Evolutionary conservation across 1,284 basidiomycete species (phyloP).

Genomic region (Sphagnurus paluster): DNA sequence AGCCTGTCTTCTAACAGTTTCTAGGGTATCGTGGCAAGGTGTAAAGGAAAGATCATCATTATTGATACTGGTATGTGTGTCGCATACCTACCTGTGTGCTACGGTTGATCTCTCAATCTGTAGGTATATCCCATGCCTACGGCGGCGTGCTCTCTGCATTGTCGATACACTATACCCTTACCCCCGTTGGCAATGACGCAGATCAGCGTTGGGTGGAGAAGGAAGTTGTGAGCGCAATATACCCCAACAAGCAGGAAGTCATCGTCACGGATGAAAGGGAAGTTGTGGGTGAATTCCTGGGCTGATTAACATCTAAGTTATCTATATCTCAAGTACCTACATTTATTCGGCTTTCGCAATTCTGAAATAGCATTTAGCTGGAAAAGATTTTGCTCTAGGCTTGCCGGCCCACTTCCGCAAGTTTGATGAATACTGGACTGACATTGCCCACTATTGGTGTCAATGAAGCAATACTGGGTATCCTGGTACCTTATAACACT

Average conservation of each 20-base stretch:
- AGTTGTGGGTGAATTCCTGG: slow-evolving; percentile 49
- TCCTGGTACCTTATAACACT: no score
- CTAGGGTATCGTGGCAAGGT: slow-evolving; percentile 77
- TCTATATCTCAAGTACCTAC: no score
- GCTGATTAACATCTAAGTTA: no score
- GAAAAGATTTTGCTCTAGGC: no score
- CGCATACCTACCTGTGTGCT: slow-evolving; percentile 2
- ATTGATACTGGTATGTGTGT: slow-evolving; percentile 74
- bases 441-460: no score
- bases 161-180: slow-evolving; percentile 79
- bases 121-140: slow-evolving; percentile 91
- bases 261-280: slow-evolving; percentile 52
- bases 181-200: slow-evolving; percentile 39
- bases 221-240: slow-evolving; percentile 80
- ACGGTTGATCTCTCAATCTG: neutral
- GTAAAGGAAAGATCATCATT: slow-evolving; percentile 85
- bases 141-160: slow-evolving; percentile 88
- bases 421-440: no score
- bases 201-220: slow-evolving; percentile 65
- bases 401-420: no score
- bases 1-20: neutral
- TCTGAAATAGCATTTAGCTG: no score
- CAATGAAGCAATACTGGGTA: no score
- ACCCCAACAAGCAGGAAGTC: slow-evolving; percentile 56
- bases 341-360: no score